Evolutionary conservation across 176 grass and related monocot genomes (phyloP), one percentile per base, ranked within the genome.

Genomic region (Olyra latifolia): DNA sequence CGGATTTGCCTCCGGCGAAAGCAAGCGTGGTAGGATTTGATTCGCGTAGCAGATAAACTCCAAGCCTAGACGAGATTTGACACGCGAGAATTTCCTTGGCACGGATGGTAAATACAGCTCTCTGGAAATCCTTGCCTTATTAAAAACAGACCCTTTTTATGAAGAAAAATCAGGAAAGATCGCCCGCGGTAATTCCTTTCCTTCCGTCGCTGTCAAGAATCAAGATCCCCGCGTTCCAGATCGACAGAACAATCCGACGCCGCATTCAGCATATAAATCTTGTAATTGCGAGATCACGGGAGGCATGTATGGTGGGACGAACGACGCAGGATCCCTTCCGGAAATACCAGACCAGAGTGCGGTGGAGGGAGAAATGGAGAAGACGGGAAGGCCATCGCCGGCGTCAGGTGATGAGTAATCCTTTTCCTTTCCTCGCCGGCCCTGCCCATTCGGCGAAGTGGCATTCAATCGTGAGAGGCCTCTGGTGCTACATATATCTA

Each of bases 311-410:
- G 62, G n/a, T n/a, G n/a, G n/a, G n/a, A n/a, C n/a, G n/a, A n/a
- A n/a, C n/a, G n/a, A n/a, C n/a, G n/a, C n/a, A n/a, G n/a, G 7
- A 12, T 8, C 6, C 47, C 15, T 54, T 53, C 69, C 41, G 42
- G 6, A 84, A 69, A 39, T 49, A 53, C 38, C 63, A 69, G 10
- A 48, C 58, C 82, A 15, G 25, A 1, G 13, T 48, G 62, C 72
- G 50, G 72, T 84, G 82, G 81, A 38, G 61, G 49, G 13, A 0
- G 48, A 83, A 76, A 75, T 61, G 12, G 27, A n/a, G 27, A 35
- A 10, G 52, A 23, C 6, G 4, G 9, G 42, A 22, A 14, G 23
- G 13, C 14, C 23, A 10, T 9, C 46, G 32, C 32, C 32, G 20
- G 25, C 10, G 32, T 57, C 72, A 75, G 48, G 48, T 57, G 47